phyloP scores from a whole-genome alignment of 1,284 basidiomycete genomes.

The Ceratobasidium sp. region DNA sequence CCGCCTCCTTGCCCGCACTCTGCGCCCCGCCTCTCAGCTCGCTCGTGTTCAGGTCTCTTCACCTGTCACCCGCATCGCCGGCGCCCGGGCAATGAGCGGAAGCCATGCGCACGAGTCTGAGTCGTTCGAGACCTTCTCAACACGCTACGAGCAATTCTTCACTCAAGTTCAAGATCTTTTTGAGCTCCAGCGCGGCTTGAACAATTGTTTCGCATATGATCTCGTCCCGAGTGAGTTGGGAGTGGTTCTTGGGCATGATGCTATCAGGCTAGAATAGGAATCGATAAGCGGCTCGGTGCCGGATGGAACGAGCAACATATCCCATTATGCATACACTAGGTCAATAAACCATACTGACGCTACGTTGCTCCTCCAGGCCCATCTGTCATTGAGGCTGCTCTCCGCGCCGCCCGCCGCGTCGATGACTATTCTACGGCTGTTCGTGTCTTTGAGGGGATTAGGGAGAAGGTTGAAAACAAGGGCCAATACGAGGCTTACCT shows the following conservation, averaged over 20 bases:
- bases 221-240: slow-evolving; percentile 74
- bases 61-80: slow-evolving; percentile 18
- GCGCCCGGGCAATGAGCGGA: slow-evolving; percentile 19
- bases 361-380: slow-evolving; percentile 60
- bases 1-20: slow-evolving; percentile 22
- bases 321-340: background rate
- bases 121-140: slow-evolving; percentile 93
- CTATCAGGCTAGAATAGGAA: background rate
- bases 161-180: slow-evolving; percentile 93
- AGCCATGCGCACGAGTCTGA: slow-evolving; percentile 77
- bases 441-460: slow-evolving; percentile 91
- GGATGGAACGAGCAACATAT: background rate
- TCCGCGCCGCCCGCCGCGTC: slow-evolving; percentile 89
- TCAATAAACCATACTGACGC: slow-evolving; percentile 10
- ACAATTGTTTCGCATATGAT: slow-evolving; percentile 99
- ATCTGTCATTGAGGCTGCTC: slow-evolving; percentile 88
- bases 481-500: slow-evolving; percentile 91
- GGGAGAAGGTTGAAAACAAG: slow-evolving; percentile 96
- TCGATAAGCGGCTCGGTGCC: background rate
- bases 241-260: background rate
- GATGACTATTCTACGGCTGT: slow-evolving; percentile 98
- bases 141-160: slow-evolving; percentile 95
- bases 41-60: background rate
- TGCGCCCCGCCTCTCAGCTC: slow-evolving; percentile 8
- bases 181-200: slow-evolving; percentile 96